A percentile compares a stretch with the other conserved stretches of the same genome.
These are phyloP conservation scores for Crotalaria pallida DNA, from an alignment of 306 rosid species.

Conservation along the genomic window DNA sequence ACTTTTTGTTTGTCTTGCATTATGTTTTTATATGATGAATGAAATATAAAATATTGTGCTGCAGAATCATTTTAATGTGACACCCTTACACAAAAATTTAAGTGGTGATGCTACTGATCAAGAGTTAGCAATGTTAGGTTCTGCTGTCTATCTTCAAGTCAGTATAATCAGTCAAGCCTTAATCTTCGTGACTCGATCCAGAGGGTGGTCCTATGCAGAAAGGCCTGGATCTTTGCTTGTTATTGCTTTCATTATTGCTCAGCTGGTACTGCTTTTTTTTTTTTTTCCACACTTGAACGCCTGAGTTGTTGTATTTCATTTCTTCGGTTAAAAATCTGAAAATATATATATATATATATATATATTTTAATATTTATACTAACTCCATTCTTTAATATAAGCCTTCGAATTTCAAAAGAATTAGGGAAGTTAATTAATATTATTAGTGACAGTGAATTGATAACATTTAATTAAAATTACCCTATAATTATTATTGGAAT, in stretches of 20 bases:
- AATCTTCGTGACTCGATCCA: conserved; percentile 64
- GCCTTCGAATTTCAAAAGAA: too few species aligned
- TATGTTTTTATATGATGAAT: background rate
- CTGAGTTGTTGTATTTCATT: conserved; percentile 4
- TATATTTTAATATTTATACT: too few species aligned
- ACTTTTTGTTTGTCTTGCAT: background rate
- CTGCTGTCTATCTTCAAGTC: conserved; percentile 73
- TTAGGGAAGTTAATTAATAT: too few species aligned
- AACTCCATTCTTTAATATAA: too few species aligned
- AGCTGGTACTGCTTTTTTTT: conserved; percentile 38
- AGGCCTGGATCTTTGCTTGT: conserved; percentile 65
- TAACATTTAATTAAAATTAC: too few species aligned
- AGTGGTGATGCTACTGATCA: background rate
- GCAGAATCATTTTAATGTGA: conserved; percentile 45
- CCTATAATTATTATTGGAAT: too few species aligned
- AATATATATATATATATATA: too few species aligned
- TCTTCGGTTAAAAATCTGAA: background rate
- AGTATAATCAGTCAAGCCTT: conserved; percentile 71
- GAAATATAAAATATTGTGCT: background rate
- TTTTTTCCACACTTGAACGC: background rate
- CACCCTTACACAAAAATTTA: background rate
- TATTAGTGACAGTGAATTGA: too few species aligned
- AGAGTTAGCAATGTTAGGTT: conserved; percentile 32
- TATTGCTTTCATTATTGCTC: conserved; percentile 57
- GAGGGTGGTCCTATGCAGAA: conserved; percentile 68